Evolutionary conservation across 2,329 filamentous ascomycete species (phyloP).

Genomic region (Microdochium nivale): DNA sequence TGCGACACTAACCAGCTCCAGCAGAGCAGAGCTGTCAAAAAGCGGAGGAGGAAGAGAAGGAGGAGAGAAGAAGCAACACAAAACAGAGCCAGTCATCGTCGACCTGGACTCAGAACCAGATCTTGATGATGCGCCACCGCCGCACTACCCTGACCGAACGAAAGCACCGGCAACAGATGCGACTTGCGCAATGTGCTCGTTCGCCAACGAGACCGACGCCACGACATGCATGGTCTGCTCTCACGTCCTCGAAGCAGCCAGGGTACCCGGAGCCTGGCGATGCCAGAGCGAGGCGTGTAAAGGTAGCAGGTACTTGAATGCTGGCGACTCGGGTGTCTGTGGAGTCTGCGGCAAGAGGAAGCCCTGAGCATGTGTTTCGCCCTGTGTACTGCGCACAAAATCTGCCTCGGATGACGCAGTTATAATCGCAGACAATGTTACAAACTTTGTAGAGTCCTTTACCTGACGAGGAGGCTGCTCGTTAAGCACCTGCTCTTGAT

Average conservation of each 20-base stretch:
- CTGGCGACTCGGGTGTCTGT: slow-evolving; percentile 60
- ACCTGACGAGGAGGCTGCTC: no score
- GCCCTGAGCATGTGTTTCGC: background rate
- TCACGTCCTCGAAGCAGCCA: slow-evolving; percentile 53
- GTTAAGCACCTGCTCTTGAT: slow-evolving; percentile 3
- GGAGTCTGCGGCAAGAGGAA: slow-evolving; percentile 54
- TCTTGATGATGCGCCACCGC: background rate
- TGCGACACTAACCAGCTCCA: background rate
- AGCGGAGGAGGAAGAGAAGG: background rate
- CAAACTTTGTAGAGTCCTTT: no score
- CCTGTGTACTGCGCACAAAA: no score
- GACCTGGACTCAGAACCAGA: slow-evolving; percentile 9
- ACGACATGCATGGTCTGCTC: slow-evolving; percentile 61
- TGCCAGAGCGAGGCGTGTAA: slow-evolving; percentile 50
- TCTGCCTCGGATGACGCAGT: no score
- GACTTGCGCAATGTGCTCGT: slow-evolving; percentile 58
- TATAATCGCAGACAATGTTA: no score
- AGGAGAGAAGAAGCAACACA: background rate
- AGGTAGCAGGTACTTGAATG: slow-evolving; percentile 54
- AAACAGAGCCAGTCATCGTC: slow-evolving; percentile 1
- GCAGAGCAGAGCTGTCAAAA: background rate
- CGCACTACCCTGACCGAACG: slow-evolving; percentile 1
- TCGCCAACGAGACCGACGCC: slow-evolving; percentile 44
- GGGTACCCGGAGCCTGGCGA: slow-evolving; percentile 51
- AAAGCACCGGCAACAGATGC: background rate